These are phyloP conservation scores for Colletotrichum scovillei DNA, from an alignment of 2,329 filamentous ascomycete species.

Conservation along the genomic window DNA sequence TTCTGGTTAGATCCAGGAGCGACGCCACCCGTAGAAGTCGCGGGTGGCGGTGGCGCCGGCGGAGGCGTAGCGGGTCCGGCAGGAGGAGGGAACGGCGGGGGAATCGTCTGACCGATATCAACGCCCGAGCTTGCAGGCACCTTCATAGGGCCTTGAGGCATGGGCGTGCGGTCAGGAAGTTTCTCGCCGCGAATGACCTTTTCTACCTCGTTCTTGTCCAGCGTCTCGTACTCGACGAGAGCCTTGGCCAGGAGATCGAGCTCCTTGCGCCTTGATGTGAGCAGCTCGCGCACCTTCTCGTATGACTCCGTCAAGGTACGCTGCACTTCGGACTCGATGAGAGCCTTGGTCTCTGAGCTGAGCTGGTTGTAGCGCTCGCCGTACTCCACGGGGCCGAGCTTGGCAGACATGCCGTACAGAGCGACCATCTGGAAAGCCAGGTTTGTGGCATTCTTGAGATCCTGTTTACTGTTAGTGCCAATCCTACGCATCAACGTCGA, in stretches of 20 bases:
- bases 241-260: constrained; percentile 90
- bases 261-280: constrained; percentile 82
- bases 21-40: constrained; percentile 12
- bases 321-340: constrained; percentile 91
- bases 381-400: constrained; percentile 91
- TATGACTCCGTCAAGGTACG: constrained; percentile 85
- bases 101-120: constrained; percentile 19
- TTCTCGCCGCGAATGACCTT: constrained; percentile 90
- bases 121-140: constrained; percentile 41
- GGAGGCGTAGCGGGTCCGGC: constrained; percentile 17
- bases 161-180: constrained; percentile 74
- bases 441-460: constrained; percentile 84
- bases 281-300: constrained; percentile 75
- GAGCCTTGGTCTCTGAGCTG: constrained; percentile 85
- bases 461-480: constrained; percentile 61
- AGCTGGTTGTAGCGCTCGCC: constrained; percentile 82
- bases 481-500: background rate
- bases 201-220: constrained; percentile 89
- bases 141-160: constrained; percentile 65
- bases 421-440: constrained; percentile 91
- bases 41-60: constrained; percentile 32
- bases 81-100: constrained; percentile 27
- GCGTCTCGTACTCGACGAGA: constrained; percentile 92
- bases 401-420: constrained; percentile 87
- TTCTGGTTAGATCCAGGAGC: constrained; percentile 13